Evolutionary conservation across 2,329 filamentous ascomycete genomes (phyloP).

Genomic region (Eurotiales sp.): DNA sequence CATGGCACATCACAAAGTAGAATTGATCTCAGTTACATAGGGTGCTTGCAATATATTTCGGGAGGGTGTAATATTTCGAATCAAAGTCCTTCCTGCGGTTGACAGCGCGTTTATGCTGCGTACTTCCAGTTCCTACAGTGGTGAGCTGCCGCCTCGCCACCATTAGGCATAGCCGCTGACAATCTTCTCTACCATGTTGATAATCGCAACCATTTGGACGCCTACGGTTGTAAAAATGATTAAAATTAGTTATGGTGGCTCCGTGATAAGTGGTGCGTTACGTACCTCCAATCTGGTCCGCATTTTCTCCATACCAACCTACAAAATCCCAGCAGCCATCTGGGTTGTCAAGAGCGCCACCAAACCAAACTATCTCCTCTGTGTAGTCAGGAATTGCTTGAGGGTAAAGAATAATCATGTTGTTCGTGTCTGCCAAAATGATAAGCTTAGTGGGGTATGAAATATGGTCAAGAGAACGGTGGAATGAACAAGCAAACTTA

Average conservation of each 20-base stretch:
- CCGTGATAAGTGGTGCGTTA: neutral
- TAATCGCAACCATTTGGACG: constrained; percentile 18
- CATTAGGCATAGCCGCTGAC: constrained; percentile 11
- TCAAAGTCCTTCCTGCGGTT: too few relatives aligned
- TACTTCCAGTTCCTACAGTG: too few relatives aligned
- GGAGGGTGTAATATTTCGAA: too few relatives aligned
- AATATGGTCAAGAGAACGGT: too few relatives aligned
- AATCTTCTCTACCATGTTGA: constrained; percentile 17
- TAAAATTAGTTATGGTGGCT: neutral
- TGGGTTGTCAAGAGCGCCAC: constrained; percentile 14
- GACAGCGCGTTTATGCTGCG: too few relatives aligned
- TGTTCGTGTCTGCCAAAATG: constrained; percentile 13
- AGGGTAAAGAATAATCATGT: constrained; percentile 16
- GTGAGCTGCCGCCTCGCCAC: too few relatives aligned
- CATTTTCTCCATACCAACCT: constrained; percentile 17
- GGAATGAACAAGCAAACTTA: neutral
- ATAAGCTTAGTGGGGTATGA: too few relatives aligned
- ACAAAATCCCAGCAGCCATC: constrained; percentile 19
- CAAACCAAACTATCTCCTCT: constrained; percentile 11
- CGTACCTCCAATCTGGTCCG: constrained; percentile 15
- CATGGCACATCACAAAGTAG: too few relatives aligned
- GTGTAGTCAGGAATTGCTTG: constrained; percentile 14
- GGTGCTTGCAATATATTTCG: too few relatives aligned
- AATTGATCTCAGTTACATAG: too few relatives aligned
- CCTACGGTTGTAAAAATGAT: constrained; percentile 9